phyloP scores from a whole-genome alignment of 2,329 filamentous ascomycete genomes.

The Aspergillus sclerotialis region DNA sequence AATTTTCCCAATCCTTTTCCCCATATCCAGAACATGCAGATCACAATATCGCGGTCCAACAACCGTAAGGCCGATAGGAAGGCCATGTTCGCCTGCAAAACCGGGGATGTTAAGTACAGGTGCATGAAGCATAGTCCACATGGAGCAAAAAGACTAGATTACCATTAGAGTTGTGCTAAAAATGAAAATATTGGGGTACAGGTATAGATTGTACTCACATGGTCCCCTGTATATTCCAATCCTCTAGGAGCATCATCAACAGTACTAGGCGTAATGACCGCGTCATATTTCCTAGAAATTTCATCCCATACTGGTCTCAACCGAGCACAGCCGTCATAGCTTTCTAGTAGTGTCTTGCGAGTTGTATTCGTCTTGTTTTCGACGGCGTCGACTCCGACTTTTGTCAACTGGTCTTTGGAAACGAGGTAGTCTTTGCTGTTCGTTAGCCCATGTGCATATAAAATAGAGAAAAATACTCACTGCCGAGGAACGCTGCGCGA shows the following conservation, averaged over 20 bases:
- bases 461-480: no score
- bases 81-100: constrained; percentile 48
- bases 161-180: constrained; percentile 6
- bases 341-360: background rate
- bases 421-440: background rate
- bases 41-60: constrained; percentile 44
- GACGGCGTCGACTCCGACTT: background rate
- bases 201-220: constrained; percentile 36
- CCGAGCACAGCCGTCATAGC: background rate
- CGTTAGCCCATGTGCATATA: no score
- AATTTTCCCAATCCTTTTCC: background rate
- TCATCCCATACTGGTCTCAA: background rate
- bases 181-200: constrained; percentile 12
- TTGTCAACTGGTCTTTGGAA: background rate
- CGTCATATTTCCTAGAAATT: constrained; percentile 37
- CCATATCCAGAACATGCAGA: constrained; percentile 1
- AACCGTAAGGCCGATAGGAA: constrained; percentile 55
- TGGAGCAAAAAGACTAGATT: constrained; percentile 14
- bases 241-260: constrained; percentile 55
- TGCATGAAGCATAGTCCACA: constrained; percentile 43
- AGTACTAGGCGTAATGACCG: constrained; percentile 53
- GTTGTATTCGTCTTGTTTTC: background rate
- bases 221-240: constrained; percentile 47
- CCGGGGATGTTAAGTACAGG: constrained; percentile 60
- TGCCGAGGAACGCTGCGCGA: background rate